Evolutionary conservation across 352 stramenopile species (phyloP), one percentile per base, ranked within the genome.

Genomic region (Saprolegnia parasitica): DNA sequence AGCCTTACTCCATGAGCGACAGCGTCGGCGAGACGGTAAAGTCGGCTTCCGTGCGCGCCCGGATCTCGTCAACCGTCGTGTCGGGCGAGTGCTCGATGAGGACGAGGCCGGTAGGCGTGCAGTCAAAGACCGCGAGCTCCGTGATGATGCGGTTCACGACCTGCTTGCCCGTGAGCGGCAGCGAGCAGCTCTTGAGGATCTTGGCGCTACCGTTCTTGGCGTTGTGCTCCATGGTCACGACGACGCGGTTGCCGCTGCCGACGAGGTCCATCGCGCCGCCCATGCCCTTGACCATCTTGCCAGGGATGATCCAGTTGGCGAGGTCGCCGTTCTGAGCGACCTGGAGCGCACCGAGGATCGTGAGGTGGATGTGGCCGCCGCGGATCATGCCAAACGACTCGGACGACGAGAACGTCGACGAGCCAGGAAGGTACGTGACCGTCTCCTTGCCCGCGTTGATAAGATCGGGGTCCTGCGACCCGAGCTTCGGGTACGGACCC

Each of bases 391-490:
- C 93, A 73, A 99, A 99, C 72, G 84, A 97, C 68, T 98, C 90
- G 0, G 89, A 97, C 54, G 87, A 97, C 52, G 84, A 91, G 76
- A 99, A 99, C 13, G 89, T 95, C 35, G 86, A 97, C 29, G 96
- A 97, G n/a, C 94, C 93, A 9, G 80, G 79, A 50, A 98, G 71
- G 63, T 90, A 93, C 21, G 95, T 98, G 54, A 99, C 91, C 15
- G 96, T 98, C 74, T 99, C 93, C 75, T 99, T 99, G 62, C 96
- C 95, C 20, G 96, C 96, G 77, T 99, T 99, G 77, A 98, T 98
- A 47, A 98, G 83, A 71, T 99, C 96, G 9, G 93, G 74, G 77
- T 98, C 94, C 56, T 93, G 81, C 54, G 95, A 73, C 67, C 92
- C 91, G 39, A 90, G 80, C 55, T 88, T 87, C 26, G 87, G 90